These are phyloP conservation scores for Trifolium dubium DNA, from an alignment of 306 rosid genomes.

Conservation along the genomic window DNA sequence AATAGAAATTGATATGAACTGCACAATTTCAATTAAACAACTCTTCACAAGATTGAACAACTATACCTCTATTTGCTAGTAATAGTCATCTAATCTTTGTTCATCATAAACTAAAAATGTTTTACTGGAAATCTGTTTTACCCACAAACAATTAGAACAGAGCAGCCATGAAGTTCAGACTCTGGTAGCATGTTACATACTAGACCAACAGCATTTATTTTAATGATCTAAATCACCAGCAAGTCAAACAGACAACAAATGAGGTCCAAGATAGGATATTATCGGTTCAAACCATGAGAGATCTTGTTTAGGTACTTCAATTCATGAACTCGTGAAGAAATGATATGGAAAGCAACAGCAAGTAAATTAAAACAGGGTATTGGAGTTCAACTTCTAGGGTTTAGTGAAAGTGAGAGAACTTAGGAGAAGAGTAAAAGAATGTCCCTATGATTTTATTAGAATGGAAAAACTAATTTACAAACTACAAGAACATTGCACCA, in stretches of 20 bases:
- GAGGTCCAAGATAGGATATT: not conserved
- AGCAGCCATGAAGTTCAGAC: constrained; percentile 19
- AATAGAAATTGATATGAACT: not conserved
- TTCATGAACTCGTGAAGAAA: constrained; percentile 16
- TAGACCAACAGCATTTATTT: constrained; percentile 1
- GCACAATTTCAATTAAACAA: constrained; percentile 18
- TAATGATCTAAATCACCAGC: constrained; percentile 8
- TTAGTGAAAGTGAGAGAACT: constrained; percentile 3
- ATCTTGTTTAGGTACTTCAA: constrained; percentile 7
- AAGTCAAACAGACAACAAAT: not conserved
- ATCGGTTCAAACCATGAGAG: constrained; percentile 15
- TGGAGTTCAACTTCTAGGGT: not conserved
- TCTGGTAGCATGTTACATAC: not conserved
- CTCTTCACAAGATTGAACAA: not conserved
- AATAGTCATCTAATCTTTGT: not conserved
- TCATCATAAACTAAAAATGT: constrained; percentile 12
- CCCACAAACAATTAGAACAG: constrained; percentile 12
- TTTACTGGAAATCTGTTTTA: not conserved
- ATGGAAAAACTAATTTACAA: not conserved
- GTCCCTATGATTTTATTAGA: not conserved
- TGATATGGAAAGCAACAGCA: constrained; percentile 12
- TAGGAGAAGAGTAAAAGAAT: not conserved
- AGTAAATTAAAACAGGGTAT: not conserved
- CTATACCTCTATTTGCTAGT: constrained; percentile 4
- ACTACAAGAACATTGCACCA: not conserved